Base-by-base conservation (phyloP, 305 asterid genomes). In the Plantago coronopus region DNA sequence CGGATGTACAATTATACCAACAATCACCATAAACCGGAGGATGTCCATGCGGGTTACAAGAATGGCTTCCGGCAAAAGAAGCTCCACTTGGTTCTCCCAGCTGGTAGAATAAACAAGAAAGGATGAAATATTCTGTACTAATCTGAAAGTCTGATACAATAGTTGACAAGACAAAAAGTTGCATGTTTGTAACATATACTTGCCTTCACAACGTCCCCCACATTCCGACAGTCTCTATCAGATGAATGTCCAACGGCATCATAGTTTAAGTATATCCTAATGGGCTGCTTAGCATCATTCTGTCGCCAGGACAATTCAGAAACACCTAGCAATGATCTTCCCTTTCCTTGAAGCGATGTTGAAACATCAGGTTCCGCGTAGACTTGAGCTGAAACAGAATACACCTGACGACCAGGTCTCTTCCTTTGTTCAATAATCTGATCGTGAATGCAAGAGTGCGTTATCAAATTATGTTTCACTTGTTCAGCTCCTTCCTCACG, bases 171-270 rank as follows among this genome's bases (percentile, higher is more conserved):
- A 47, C 31, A 17, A 65, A 60, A 42, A 27, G 20, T 21, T 63
- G 31, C 38, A 34, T 57, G 4, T 17, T 13, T 61, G 22, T 66
- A 46, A 40, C 48, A 51, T 44, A 66, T 7, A 72, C 89, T 85
- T 80, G 76, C 97, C 95, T 90, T 90, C 17, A 90, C 97, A 63
- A 82, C 65, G 66, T 85, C 91, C 23, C 96, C 96, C 43, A 87
- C 86, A 69, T 60, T 81, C 61, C 72, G 78, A 66, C 97, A 90
- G 79, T 90, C 97, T 69, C 97, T 83, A 73, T 90, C 95, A 0
- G 95, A 80, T 14, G 97, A 90, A 72, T 90, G 97, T 40, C 97
- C 97, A 58, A 90, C 96, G 50, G 97, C 97, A 71, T 90, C 97
- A 78, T 90, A 90, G 78, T 90, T 90, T 71, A 90, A 77, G 75